phyloP scores from a whole-genome alignment of 2,329 filamentous ascomycete genomes.

The Fusarium albidum region DNA sequence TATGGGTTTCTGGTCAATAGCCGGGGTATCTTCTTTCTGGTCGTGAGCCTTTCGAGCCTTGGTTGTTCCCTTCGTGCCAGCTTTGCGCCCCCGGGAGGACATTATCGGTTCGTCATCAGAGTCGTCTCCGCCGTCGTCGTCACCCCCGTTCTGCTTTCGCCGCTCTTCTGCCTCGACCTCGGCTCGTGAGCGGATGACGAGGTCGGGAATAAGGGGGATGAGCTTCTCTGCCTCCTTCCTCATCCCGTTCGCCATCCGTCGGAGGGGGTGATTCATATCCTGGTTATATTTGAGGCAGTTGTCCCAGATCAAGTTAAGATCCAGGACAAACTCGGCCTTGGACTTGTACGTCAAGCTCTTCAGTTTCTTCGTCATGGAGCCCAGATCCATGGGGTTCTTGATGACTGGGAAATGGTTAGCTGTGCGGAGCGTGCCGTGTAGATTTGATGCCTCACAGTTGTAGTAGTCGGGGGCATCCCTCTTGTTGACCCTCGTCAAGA shows the following conservation, averaged over 20 bases:
- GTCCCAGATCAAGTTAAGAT: conserved; percentile 94
- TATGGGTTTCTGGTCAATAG: conserved; percentile 76
- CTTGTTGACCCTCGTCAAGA: conserved; percentile 94
- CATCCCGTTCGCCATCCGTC: conserved; percentile 96
- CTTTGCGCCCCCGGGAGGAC: conserved; percentile 92
- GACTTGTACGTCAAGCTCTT: conserved; percentile 82
- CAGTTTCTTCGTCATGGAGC: conserved; percentile 97
- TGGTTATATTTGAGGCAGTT: conserved; percentile 97
- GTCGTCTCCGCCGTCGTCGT: conserved; percentile 85
- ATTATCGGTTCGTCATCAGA: conserved; percentile 98
- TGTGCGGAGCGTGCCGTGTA: not conserved
- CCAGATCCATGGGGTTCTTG: conserved; percentile 97
- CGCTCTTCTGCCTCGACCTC: conserved; percentile 92
- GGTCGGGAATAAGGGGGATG: conserved; percentile 92
- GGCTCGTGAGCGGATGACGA: conserved; percentile 87
- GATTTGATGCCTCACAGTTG: conserved; percentile 69
- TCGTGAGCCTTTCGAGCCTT: conserved; percentile 79
- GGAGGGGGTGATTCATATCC: conserved; percentile 83
- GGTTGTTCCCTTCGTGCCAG: conserved; percentile 78
- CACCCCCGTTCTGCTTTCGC: conserved; percentile 84
- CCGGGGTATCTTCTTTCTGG: conserved; percentile 81
- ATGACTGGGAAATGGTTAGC: conserved; percentile 68
- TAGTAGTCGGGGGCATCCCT: conserved; percentile 97
- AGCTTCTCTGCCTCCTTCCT: conserved; percentile 97
- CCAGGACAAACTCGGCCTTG: conserved; percentile 93